Evolutionary conservation across 352 stramenopile genomes (phyloP).

Genomic region (Phytophthora capsici): DNA sequence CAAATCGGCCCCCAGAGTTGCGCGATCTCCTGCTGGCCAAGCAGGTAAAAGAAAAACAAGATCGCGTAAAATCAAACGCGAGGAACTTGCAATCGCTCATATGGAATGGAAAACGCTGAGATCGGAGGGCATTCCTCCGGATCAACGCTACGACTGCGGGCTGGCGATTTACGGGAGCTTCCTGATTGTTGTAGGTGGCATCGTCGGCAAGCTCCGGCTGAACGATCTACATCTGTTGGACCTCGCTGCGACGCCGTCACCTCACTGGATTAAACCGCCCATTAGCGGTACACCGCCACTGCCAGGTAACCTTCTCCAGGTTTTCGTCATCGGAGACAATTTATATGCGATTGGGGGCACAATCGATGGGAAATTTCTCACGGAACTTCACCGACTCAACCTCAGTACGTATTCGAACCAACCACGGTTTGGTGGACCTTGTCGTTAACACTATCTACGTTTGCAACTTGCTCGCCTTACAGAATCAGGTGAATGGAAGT

Average conservation of each 20-base stretch:
- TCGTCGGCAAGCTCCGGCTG: conserved; percentile 59
- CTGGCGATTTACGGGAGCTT: conserved; percentile 44
- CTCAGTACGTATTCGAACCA: conserved; percentile 45
- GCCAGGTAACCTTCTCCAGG: conserved; percentile 54
- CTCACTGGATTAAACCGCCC: conserved; percentile 44
- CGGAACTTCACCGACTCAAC: conserved; percentile 56
- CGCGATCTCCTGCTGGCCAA: conserved; percentile 12
- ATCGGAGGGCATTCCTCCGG: conserved; percentile 34
- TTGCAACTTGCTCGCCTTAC: background rate
- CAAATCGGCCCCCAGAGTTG: conserved; percentile 9
- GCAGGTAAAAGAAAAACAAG: conserved; percentile 39
- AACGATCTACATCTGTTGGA: conserved; percentile 64
- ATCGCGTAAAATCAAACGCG: conserved; percentile 42
- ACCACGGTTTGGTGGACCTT: background rate
- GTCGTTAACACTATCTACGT: conserved; percentile 1
- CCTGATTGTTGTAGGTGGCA: conserved; percentile 67
- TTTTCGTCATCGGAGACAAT: conserved; percentile 53
- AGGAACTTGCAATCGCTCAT: conserved; percentile 35
- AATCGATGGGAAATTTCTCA: conserved; percentile 66
- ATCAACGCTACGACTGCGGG: conserved; percentile 63
- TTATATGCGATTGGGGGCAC: conserved; percentile 67
- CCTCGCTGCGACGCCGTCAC: conserved; percentile 25
- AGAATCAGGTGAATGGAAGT: conserved; percentile 56
- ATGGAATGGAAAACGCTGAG: conserved; percentile 47
- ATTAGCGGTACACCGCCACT: conserved; percentile 45